Evolutionary conservation across 2,329 filamentous ascomycete species (phyloP).

Genomic region (Drechslerella dactyloides): DNA sequence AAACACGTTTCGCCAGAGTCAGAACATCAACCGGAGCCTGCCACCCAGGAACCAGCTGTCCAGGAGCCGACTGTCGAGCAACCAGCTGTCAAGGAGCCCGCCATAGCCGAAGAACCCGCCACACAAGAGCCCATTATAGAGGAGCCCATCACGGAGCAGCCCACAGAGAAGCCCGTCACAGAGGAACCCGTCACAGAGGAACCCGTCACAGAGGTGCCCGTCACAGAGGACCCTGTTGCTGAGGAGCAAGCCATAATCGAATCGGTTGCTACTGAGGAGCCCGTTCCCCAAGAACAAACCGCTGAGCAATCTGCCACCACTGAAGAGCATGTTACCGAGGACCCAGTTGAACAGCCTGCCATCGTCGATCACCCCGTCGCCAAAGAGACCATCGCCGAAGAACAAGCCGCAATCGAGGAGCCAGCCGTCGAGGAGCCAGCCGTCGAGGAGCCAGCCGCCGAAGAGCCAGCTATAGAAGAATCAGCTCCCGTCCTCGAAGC

Average conservation of each 20-base stretch:
- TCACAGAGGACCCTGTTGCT: constrained; percentile 3
- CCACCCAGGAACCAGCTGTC: too few species aligned
- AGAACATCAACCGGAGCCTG: too few species aligned
- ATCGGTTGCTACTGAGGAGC: not conserved
- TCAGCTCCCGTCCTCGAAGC: too few species aligned
- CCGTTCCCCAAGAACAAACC: constrained; percentile 5
- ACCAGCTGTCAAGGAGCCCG: too few species aligned
- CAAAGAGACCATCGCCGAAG: constrained; percentile 8
- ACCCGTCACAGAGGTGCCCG: constrained; percentile 6
- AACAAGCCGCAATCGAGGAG: not conserved
- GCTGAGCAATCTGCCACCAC: too few species aligned
- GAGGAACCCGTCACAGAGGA: constrained; percentile 9
- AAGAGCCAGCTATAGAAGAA: too few species aligned
- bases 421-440: not conserved
- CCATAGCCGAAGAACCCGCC: not conserved
- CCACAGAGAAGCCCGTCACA: constrained; percentile 2
- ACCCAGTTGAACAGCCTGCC: constrained; percentile 2
- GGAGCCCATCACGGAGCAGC: not conserved
- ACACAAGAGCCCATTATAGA: constrained; percentile 11
- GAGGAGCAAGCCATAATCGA: too few species aligned
- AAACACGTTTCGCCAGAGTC: not conserved
- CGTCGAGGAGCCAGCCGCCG: too few species aligned
- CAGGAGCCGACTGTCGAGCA: too few species aligned
- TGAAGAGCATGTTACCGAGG: not conserved
- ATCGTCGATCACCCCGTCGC: constrained; percentile 1